Conservation (phyloP, 2,329 filamentous ascomycete species). For the Fusarium sp. region DNA sequence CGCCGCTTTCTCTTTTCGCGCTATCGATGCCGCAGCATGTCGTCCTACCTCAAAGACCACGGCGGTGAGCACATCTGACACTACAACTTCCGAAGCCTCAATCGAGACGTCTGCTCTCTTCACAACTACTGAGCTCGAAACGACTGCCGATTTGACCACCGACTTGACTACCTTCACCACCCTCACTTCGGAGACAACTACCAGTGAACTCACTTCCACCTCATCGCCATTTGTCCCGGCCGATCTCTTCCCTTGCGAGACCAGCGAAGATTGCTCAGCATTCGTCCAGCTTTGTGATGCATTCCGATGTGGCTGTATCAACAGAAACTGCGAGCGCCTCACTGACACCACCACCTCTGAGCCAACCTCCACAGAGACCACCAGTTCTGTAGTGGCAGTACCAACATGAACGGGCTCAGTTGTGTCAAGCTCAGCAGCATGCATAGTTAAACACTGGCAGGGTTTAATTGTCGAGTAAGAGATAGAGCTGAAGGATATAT, state of each 20-base stretch:
- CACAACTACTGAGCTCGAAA: not conserved
- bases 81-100: not conserved
- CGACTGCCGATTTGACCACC: not conserved
- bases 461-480: no score
- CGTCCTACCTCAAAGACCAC: conserved; percentile 2
- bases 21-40: conserved; percentile 10
- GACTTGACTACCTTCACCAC: conserved; percentile 9
- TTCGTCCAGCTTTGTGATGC: not conserved
- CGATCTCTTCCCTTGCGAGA: conserved; percentile 2
- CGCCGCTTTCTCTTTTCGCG: not conserved
- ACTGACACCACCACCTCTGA: not conserved
- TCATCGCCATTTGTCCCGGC: conserved; percentile 4
- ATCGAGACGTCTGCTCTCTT: no score
- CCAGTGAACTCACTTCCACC: not conserved
- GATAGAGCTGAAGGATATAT: no score
- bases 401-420: no score
- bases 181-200: not conserved
- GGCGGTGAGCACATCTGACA: not conserved
- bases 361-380: no score
- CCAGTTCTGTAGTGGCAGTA: no score
- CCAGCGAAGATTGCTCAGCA: not conserved
- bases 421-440: no score
- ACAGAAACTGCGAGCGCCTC: not conserved
- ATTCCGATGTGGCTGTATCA: conserved; percentile 10
- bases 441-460: no score